A percentile compares a stretch with the other conserved stretches of the same genome.
These are phyloP conservation scores for Eimeria mitis DNA, from an alignment of 169 alveolate species.

Conservation along the genomic window DNA sequence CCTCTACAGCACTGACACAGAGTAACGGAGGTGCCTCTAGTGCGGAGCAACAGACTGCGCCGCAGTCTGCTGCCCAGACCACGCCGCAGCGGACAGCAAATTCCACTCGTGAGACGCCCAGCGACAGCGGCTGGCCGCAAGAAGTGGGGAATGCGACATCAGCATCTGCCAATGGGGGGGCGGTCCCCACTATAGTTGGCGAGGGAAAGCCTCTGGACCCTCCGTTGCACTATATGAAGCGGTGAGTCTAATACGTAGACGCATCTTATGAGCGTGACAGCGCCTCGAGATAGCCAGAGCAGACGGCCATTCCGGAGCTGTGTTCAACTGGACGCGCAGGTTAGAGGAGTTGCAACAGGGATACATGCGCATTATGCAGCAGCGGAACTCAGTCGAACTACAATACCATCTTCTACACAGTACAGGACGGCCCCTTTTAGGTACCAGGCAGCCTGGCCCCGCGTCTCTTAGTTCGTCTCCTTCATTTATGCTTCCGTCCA, in stretches of 20 bases:
- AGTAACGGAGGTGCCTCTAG: not conserved
- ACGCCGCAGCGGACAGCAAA: not conserved
- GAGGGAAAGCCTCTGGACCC: conserved; percentile 37
- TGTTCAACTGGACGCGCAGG: conserved; percentile 4
- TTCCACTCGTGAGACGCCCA: not conserved
- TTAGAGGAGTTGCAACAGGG: conserved; percentile 78
- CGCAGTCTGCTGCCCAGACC: conserved; percentile 1
- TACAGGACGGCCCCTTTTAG: conserved; percentile 70
- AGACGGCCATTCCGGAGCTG: not conserved
- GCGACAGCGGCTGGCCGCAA: not conserved
- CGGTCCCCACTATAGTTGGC: not conserved
- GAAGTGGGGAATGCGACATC: not conserved
- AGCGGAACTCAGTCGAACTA: conserved; percentile 72
- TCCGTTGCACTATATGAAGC: conserved; percentile 63
- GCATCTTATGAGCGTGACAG: not conserved
- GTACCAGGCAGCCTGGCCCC: conserved; percentile 33
- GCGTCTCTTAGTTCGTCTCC: conserved; percentile 38
- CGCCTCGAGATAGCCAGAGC: not conserved
- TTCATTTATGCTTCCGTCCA: conserved; percentile 59
- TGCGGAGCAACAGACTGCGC: not conserved
- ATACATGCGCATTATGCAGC: conserved; percentile 63
- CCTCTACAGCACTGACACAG: not conserved
- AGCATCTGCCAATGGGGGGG: not conserved
- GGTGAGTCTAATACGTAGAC: conserved; percentile 3
- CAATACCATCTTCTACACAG: conserved; percentile 76